Base-by-base conservation (phyloP, 768 basidiomycete genomes). In the Chiua virens region DNA sequence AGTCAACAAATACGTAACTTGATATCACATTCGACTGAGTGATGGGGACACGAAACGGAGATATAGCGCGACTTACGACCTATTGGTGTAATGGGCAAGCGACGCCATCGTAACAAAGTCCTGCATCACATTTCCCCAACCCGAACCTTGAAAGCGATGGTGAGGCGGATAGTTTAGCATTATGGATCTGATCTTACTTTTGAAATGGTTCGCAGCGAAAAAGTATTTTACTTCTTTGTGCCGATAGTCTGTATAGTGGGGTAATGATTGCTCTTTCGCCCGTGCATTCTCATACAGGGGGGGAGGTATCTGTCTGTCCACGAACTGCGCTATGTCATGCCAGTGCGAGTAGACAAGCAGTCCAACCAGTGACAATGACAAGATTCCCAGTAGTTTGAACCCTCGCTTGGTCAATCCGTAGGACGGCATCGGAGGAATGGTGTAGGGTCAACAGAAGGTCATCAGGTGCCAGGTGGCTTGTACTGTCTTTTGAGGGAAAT, bases 151-250 rank as follows among this genome's bases (percentile, higher is more conserved):
- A 17, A 47, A 27, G 18, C 11, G 10, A 30, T 17, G 18, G n/a
- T 34, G 21, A 52, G 28, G n/a, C 10, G 45, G 15, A 28, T n/a
- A n/a, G n/a, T 36, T 9, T 25, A 20, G 6, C 8, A 40, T 22
- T 13, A 8, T 22, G 35, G 8, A n/a, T 23, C 9, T 8, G 15
- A 23, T 23, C 73, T 52, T 42, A 75, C 78, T 63, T 47, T 65
- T 62, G 0, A 63, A 73, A 56, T 81, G 78, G 49, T 79, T 80
- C 4, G 76, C 73, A 27, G 77, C 60, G 59, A 72, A 78, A 9
- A 83, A 59, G 54, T 76, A 82, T 50, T 71, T 74, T 15, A 69
- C 61, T 20, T 62, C 52, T 18, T 70, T 73, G 35, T 8, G 43
- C 18, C 75, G 65, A 10, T 75, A 66, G 3, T 55, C 47, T 27